Evolutionary conservation across 2,329 filamentous ascomycete species (phyloP).

Genomic region (Alternaria triticimaculans): DNA sequence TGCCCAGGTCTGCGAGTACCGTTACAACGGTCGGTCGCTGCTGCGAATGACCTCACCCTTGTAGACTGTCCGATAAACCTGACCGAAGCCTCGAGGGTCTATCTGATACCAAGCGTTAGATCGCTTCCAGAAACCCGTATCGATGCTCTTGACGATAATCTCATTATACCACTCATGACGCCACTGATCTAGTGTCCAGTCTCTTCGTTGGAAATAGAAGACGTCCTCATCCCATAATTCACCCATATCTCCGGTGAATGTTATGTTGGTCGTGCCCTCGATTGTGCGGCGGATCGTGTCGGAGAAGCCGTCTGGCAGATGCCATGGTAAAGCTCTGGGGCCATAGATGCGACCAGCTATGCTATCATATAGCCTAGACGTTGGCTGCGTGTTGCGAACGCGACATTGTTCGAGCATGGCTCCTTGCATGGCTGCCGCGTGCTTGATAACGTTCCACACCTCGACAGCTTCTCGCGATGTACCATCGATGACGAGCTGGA

Average conservation of each 20-base stretch:
- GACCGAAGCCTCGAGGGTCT: neutral
- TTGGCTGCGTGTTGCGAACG: accelerated
- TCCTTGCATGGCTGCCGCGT: neutral
- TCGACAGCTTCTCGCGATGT: accelerated
- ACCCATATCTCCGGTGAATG: neutral
- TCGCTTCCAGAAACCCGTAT: neutral
- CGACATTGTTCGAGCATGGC: neutral
- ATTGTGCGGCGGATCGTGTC: neutral
- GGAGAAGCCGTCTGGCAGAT: neutral
- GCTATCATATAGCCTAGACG: too few species aligned
- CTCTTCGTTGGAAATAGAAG: neutral
- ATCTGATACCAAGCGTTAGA: neutral
- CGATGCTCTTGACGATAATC: accelerated
- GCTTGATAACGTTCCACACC: neutral
- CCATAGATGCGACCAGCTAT: too few species aligned
- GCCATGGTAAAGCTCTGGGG: neutral
- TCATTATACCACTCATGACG: neutral
- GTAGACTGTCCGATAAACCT: neutral
- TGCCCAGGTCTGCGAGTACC: neutral
- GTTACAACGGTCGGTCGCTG: neutral
- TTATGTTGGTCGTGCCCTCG: neutral
- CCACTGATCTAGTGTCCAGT: neutral
- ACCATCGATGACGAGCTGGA: neutral
- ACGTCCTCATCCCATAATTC: neutral
- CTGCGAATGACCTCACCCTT: neutral